Base-by-base conservation (phyloP, 768 basidiomycete genomes). In the Gloeostereum incarnatum region DNA sequence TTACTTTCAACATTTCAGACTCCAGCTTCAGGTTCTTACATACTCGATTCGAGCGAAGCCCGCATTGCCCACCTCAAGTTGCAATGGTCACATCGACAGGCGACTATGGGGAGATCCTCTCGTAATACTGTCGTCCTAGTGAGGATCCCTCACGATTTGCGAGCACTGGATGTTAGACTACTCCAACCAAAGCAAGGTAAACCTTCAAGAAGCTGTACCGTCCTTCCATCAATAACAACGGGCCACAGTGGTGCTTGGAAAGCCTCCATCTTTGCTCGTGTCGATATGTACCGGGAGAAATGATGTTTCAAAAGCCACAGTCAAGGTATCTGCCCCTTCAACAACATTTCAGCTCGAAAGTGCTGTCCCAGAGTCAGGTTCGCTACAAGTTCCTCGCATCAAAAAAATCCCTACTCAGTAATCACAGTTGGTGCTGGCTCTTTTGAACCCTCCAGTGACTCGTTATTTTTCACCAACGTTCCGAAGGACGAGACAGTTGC, bases 251-350 rank as follows among this genome's bases (percentile, higher is more conserved):
- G 71, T 79, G 52, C 73, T 88, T 11, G 83, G 80, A 19, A 63
- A 65, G 41, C 58, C 69, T 8, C 64, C 78, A 9, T 66, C 57
- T 18, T 56, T 87, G 13, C 62, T 71, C 40, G 57, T 86, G 21
- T 59, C 62, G 3, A 36, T 91, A n/a, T 71, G 65, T 11, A 76
- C 79, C 8, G 82, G 88, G 8, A 69, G 81, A 29, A 91, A 91
- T 49, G 57, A 71, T 17, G 50, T 86, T n/a, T 54, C 61, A 4
- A 65, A 64, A 41, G 71, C 73, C 10, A 67, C 58, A 6, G 46
- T 89, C 31, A 72, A 63, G 35, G 58, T 88, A 16, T 58, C 66
- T 14, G 66, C 75, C 3, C 68, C 77, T 26, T 71, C 71, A 10
- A 73, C 77, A 1, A 59, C 71, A 18, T 63, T 84, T 64, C 51